Percentiles rank a stretch among this genome's conserved stretches.
Evolutionary conservation across 345 rosid genomes (phyloP).

Genomic region (Garcia nutans): DNA sequence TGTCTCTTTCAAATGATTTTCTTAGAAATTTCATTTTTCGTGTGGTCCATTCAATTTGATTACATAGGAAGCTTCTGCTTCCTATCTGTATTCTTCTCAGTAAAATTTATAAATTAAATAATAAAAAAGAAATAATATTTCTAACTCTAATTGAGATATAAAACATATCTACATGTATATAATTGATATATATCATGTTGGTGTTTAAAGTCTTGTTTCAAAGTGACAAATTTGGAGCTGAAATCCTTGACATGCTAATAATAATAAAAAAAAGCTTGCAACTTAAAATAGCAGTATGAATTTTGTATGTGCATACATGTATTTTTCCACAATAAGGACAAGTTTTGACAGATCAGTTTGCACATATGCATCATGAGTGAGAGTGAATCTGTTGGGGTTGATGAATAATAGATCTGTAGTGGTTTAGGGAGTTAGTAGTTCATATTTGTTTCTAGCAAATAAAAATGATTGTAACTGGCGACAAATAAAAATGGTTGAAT

Average conservation of each 20-base stretch:
- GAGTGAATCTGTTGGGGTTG: neutral
- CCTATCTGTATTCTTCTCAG: neutral
- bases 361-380: neutral
- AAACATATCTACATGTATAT: neutral
- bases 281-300: neutral
- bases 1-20: slow-evolving; percentile 5
- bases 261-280: too few species aligned
- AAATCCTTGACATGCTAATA: neutral
- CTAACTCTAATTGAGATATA: neutral
- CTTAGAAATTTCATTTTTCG: slow-evolving; percentile 25
- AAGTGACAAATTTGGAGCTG: neutral
- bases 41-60: neutral
- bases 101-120: neutral
- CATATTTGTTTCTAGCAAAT: neutral
- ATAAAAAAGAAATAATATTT: neutral
- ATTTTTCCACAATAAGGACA: slow-evolving; percentile 11
- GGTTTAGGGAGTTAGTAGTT: neutral
- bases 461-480: too few species aligned
- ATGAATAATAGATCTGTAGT: neutral
- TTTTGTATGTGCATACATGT: slow-evolving; percentile 15
- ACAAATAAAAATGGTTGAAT: too few species aligned
- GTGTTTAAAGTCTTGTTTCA: too few species aligned
- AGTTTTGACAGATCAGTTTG: neutral
- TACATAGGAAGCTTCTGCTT: slow-evolving; percentile 20
- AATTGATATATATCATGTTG: neutral